A percentile compares a stretch with the other conserved stretches of the same genome.
These are phyloP conservation scores for Suhomyces taliae DNA, from an alignment of 1,139 yeast species.

Conservation along the genomic window DNA sequence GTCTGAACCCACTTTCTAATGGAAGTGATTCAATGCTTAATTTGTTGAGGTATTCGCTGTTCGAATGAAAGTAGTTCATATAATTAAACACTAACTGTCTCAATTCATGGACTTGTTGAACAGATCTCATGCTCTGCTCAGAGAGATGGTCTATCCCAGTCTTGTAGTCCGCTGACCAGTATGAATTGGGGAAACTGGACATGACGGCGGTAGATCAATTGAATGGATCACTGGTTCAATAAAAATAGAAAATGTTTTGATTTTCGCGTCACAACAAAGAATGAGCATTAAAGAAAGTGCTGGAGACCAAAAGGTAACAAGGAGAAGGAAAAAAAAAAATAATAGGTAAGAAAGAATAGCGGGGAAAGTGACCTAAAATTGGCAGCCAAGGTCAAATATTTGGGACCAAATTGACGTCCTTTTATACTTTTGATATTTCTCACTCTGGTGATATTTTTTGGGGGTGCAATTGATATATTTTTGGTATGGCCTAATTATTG, in stretches of 20 bases:
- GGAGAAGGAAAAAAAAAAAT: too few species aligned
- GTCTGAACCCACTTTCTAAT: conserved; percentile 25
- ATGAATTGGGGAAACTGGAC: conserved; percentile 30
- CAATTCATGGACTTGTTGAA: conserved; percentile 44
- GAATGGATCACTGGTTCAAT: neutral
- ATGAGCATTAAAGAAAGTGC: neutral
- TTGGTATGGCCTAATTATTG: too few species aligned
- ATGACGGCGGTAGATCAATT: conserved; percentile 5
- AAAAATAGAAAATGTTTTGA: neutral
- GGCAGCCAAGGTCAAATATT: too few species aligned
- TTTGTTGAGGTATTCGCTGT: conserved; percentile 35
- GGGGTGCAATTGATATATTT: too few species aligned
- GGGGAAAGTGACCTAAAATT: too few species aligned
- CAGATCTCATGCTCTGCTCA: conserved; percentile 33
- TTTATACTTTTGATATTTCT: too few species aligned
- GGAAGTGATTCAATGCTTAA: conserved; percentile 27
- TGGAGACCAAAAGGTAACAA: neutral
- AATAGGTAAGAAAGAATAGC: too few species aligned
- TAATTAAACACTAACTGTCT: conserved; percentile 40
- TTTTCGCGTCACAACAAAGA: neutral
- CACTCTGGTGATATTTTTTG: too few species aligned
- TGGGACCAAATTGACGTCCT: too few species aligned
- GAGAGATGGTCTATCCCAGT: conserved; percentile 36
- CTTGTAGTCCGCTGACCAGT: conserved; percentile 47
- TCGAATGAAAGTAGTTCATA: conserved; percentile 39